A percentile compares a stretch with the other conserved stretches of the same genome.
Evolutionary conservation across 306 rosid species (phyloP).

Genomic region (Gastrolobium villosum): DNA sequence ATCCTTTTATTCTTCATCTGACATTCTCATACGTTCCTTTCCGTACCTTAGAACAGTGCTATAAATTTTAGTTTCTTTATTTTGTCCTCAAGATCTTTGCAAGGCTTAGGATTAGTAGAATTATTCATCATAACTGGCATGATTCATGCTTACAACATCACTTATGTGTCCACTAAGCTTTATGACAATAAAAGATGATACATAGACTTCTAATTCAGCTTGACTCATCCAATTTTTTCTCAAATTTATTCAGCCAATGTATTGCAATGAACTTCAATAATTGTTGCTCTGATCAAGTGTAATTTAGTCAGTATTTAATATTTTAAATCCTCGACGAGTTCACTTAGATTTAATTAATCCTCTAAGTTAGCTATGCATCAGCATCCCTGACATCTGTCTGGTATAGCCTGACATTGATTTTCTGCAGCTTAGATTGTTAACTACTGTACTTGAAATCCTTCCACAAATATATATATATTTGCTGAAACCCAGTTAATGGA

Average conservation of each 20-base stretch:
- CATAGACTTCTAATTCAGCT: background rate
- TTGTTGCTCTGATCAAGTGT: background rate
- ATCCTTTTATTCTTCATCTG: background rate
- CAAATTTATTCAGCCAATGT: background rate
- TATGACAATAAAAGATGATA: background rate
- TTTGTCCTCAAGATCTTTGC: background rate
- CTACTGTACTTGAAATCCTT: background rate
- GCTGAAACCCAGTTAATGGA: background rate
- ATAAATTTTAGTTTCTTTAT: background rate
- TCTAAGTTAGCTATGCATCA: background rate
- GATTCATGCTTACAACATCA: background rate
- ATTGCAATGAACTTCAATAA: background rate
- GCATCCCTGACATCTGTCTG: background rate
- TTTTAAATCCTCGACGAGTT: background rate
- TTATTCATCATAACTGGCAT: slow-evolving; percentile 8
- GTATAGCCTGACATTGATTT: slow-evolving; percentile 5
- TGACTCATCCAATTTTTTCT: background rate
- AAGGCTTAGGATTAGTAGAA: background rate
- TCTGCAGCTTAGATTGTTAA: background rate
- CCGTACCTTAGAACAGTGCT: background rate
- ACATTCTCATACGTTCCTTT: background rate
- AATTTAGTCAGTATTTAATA: background rate
- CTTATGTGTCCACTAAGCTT: background rate
- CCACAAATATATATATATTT: too few species aligned
- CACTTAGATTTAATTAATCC: background rate